A percentile compares a stretch with the other conserved stretches of the same genome.
These are phyloP conservation scores for Cytidiella melzeri DNA, from an alignment of 768 basidiomycete genomes.

Conservation along the genomic window DNA sequence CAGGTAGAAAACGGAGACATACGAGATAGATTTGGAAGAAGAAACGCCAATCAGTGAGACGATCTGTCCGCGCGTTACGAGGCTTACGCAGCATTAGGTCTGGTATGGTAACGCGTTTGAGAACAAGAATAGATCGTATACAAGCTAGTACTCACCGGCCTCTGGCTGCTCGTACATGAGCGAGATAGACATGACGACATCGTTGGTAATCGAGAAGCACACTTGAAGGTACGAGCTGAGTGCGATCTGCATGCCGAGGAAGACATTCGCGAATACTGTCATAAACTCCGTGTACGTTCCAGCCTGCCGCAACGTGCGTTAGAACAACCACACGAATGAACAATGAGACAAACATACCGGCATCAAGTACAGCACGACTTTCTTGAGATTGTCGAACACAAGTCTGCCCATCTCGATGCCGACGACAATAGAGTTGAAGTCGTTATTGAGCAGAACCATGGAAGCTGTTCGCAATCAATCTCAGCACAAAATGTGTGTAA, in stretches of 20 bases:
- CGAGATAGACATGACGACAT: constrained; percentile 48
- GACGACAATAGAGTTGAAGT: constrained; percentile 58
- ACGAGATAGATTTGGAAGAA: constrained; percentile 55
- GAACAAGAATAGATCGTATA: background rate
- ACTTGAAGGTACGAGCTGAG: constrained; percentile 51
- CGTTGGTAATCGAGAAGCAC: constrained; percentile 51
- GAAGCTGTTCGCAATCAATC: constrained; percentile 47
- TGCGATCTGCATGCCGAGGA: constrained; percentile 54
- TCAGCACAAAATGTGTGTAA: too few relatives aligned
- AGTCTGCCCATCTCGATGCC: constrained; percentile 63
- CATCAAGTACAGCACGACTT: constrained; percentile 49
- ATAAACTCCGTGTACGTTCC: constrained; percentile 57
- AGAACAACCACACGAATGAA: constrained; percentile 31
- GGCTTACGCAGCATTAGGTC: constrained; percentile 46
- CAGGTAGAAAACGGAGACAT: constrained; percentile 23
- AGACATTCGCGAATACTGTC: constrained; percentile 47
- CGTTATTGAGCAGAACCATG: constrained; percentile 58
- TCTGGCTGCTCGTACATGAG: constrained; percentile 59
- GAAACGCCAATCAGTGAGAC: constrained; percentile 47
- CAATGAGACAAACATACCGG: constrained; percentile 46
- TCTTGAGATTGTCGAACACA: constrained; percentile 59
- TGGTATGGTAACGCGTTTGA: background rate
- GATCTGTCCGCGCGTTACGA: constrained; percentile 48
- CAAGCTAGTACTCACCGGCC: constrained; percentile 28
- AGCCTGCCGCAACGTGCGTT: constrained; percentile 24